Percentiles rank a stretch among this genome's conserved stretches.
phyloP scores from a whole-genome alignment of 257 asterid genomes.

The Jacaranda copaia region DNA sequence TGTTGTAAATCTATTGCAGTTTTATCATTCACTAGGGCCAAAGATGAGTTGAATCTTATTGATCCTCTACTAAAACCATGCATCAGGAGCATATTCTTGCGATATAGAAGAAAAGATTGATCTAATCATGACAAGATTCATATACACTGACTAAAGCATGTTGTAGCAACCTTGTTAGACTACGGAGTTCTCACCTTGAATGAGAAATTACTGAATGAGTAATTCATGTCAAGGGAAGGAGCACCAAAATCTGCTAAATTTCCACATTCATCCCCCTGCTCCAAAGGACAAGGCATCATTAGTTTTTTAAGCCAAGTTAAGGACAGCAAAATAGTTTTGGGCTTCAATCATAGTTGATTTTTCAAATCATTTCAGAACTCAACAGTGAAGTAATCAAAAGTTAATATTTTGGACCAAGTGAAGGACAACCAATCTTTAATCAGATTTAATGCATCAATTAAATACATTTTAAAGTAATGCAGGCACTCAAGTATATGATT shows the following conservation, averaged over 20 bases:
- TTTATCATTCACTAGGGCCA: slow-evolving; percentile 13
- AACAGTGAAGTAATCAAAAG: not conserved
- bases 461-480: not conserved
- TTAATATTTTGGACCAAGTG: slow-evolving; percentile 15
- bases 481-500: not conserved
- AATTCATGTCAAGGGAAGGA: slow-evolving; percentile 61
- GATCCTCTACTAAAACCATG: not conserved
- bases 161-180: not conserved
- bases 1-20: not conserved
- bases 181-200: slow-evolving; percentile 67
- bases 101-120: not conserved
- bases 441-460: slow-evolving; percentile 16
- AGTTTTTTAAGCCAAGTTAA: slow-evolving; percentile 17
- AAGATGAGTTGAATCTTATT: not conserved
- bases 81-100: not conserved
- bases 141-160: slow-evolving; percentile 13
- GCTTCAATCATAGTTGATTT: not conserved
- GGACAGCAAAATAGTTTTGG: slow-evolving; percentile 5
- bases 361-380: not conserved
- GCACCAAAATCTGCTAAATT: slow-evolving; percentile 72
- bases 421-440: slow-evolving; percentile 24
- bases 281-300: slow-evolving; percentile 35
- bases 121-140: slow-evolving; percentile 17
- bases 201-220: slow-evolving; percentile 94
- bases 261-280: slow-evolving; percentile 89